These are phyloP conservation scores for Hymenoscyphus repandus DNA, from an alignment of 2,329 filamentous ascomycete species.

Conservation along the genomic window DNA sequence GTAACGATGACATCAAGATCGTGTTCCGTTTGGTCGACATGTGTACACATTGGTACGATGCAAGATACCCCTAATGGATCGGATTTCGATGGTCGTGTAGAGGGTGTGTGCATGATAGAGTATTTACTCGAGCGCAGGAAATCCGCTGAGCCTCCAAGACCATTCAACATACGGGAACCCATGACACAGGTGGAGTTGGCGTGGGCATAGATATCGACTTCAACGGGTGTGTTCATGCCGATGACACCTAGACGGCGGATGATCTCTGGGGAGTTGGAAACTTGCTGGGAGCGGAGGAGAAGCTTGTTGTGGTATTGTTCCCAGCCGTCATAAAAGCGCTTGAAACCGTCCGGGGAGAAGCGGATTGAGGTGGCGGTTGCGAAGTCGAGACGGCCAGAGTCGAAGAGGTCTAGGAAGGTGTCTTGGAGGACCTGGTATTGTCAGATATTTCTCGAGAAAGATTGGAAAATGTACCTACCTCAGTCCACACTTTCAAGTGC, in stretches of 20 bases:
- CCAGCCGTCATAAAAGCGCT: conserved; percentile 85
- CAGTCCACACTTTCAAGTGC: conserved; percentile 88
- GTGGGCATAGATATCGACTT: conserved; percentile 92
- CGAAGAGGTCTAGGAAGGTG: conserved; percentile 88
- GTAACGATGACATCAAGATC: conserved; percentile 86
- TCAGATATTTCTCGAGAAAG: too few species aligned
- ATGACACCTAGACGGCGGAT: conserved; percentile 83
- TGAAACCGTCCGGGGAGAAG: conserved; percentile 86
- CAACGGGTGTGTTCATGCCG: conserved; percentile 92
- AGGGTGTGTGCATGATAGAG: conserved; percentile 90
- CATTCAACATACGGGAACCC: conserved; percentile 83
- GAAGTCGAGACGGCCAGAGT: conserved; percentile 81
- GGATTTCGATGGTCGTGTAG: conserved; percentile 71
- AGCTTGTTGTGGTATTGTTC: conserved; percentile 75
- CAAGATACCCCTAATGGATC: conserved; percentile 78
- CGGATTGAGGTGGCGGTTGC: conserved; percentile 86
- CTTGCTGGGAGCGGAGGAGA: conserved; percentile 79
- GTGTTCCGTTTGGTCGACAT: conserved; percentile 89
- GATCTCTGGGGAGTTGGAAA: conserved; percentile 86
- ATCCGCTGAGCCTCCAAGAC: conserved; percentile 75
- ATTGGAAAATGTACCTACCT: too few species aligned
- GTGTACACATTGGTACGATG: conserved; percentile 92
- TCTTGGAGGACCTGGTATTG: too few species aligned
- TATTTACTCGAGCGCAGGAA: conserved; percentile 77
- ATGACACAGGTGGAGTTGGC: conserved; percentile 88